Conservation (phyloP, 2,329 filamentous ascomycete species). For the Zymoseptoria pseudotritici region DNA sequence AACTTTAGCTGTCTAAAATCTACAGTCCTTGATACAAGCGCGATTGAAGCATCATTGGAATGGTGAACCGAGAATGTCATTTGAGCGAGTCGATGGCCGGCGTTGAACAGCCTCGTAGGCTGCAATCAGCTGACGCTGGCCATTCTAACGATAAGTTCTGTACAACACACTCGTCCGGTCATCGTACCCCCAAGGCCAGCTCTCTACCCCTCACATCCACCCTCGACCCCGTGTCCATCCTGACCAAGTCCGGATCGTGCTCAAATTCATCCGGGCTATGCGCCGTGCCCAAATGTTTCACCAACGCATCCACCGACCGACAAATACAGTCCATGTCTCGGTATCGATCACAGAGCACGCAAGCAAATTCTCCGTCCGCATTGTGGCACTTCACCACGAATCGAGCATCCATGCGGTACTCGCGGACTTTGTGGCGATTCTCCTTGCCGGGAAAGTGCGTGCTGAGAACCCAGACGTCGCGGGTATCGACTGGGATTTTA, state of each 20-base stretch:
- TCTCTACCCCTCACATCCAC: conserved; percentile 9
- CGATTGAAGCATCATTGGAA: too few species aligned
- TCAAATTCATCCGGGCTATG: conserved; percentile 21
- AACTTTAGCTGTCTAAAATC: too few species aligned
- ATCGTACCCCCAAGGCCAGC: conserved; percentile 3
- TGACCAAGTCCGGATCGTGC: conserved; percentile 16
- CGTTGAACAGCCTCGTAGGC: too few species aligned
- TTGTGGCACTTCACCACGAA: conserved; percentile 20
- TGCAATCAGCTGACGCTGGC: too few species aligned
- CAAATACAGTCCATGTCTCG: conserved; percentile 18
- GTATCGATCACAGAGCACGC: conserved; percentile 16
- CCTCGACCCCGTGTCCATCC: conserved; percentile 13
- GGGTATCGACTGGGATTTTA: conserved; percentile 17
- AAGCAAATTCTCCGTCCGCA: conserved; percentile 16
- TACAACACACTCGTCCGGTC: neutral
- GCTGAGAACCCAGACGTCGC: conserved; percentile 18
- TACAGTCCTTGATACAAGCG: too few species aligned
- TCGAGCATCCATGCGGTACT: conserved; percentile 17
- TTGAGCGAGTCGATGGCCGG: too few species aligned
- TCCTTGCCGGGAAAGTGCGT: conserved; percentile 5
- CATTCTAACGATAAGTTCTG: too few species aligned
- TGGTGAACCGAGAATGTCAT: too few species aligned
- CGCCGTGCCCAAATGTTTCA: conserved; percentile 19
- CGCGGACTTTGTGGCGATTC: conserved; percentile 2
- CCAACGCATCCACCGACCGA: conserved; percentile 16